Base-by-base conservation (phyloP, 345 rosid species). In the Citrus unshiu region DNA sequence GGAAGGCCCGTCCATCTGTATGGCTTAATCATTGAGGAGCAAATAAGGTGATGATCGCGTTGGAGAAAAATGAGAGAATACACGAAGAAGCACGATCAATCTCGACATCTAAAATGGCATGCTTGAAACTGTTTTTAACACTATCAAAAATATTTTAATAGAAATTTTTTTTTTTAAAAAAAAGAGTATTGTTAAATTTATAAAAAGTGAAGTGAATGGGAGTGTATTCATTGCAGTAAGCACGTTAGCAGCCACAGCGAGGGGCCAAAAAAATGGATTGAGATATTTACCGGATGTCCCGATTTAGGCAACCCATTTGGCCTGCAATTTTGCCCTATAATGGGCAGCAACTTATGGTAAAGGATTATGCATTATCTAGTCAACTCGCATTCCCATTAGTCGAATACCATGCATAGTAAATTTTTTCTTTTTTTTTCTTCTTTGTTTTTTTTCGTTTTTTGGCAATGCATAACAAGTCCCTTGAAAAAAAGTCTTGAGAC, bases 301-400 rank as follows among this genome's bases (percentile, higher is more conserved):
- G 56, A 46, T 46, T 25, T 43, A 7, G 66, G 76, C 14, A 16
- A n/a, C 66, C 66, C 76, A 59, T 73, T 43, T 19, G 58, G 59
- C 27, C 69, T 27, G 21, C 59, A 61, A 29, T 24, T 9, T 3
- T 10, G 49, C 49, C 49, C 16, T 43, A 3, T 43, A 10, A 43
- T 43, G 49, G 49, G 14, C 49, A 43, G 3, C 49, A 10, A 12
- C 49, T 12, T 0, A 40, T 1, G 9, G 10, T 43, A 10, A 40
- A 43, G 49, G 49, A 43, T 63, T 10, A 29, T 75, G 70, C 46
- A 46, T 46, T 64, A 49, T 75, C 70, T 49, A 75, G 46, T 75
- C 70, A 64, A 46, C 60, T 37, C 27, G 2, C 62, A 75, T 46
- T 29, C 22, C 5, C 32, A 30, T 30, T 5, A 12, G 13, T 63